Percentiles rank a stretch among this genome's conserved stretches.
These are phyloP conservation scores for Otatea glauca DNA, from an alignment of 176 grass and related monocot species.

Conservation along the genomic window DNA sequence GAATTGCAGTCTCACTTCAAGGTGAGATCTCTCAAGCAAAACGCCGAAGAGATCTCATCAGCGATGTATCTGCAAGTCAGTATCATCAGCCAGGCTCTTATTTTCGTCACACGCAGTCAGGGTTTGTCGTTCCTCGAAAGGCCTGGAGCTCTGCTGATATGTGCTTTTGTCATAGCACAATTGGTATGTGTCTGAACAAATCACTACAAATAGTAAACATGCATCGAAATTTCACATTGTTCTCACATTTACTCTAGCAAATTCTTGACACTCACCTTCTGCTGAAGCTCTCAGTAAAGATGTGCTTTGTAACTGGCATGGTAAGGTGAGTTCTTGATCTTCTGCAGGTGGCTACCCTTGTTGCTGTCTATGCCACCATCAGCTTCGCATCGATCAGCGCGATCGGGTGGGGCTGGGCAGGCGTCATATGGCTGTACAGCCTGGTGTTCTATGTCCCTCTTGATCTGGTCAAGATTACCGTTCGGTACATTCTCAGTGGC, in stretches of 20 bases:
- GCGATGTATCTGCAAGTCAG: slow-evolving; percentile 91
- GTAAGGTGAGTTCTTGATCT: neutral
- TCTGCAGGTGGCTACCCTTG: slow-evolving; percentile 74
- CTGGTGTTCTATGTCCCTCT: slow-evolving; percentile 70
- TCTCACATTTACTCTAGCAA: neutral
- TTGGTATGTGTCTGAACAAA: slow-evolving; percentile 48
- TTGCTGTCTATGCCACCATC: slow-evolving; percentile 77
- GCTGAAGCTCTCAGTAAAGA: neutral
- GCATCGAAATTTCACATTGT: neutral
- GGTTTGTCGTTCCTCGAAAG: slow-evolving; percentile 70
- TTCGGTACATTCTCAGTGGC: slow-evolving; percentile 67
- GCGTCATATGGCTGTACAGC: slow-evolving; percentile 83
- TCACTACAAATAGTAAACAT: neutral
- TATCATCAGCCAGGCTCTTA: slow-evolving; percentile 86
- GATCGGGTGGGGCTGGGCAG: slow-evolving; percentile 86
- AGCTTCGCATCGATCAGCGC: slow-evolving; percentile 68
- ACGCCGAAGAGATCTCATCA: slow-evolving; percentile 68
- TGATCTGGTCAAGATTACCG: slow-evolving; percentile 72
- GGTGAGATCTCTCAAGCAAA: slow-evolving; percentile 57
- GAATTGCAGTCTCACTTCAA: slow-evolving; percentile 60
- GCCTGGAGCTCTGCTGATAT: slow-evolving; percentile 68
- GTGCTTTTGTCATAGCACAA: slow-evolving; percentile 74
- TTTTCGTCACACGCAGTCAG: slow-evolving; percentile 82
- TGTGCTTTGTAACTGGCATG: neutral
- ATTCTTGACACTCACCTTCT: neutral